phyloP scores from a whole-genome alignment of 345 rosid species.

The Lenwebbia sp. region DNA sequence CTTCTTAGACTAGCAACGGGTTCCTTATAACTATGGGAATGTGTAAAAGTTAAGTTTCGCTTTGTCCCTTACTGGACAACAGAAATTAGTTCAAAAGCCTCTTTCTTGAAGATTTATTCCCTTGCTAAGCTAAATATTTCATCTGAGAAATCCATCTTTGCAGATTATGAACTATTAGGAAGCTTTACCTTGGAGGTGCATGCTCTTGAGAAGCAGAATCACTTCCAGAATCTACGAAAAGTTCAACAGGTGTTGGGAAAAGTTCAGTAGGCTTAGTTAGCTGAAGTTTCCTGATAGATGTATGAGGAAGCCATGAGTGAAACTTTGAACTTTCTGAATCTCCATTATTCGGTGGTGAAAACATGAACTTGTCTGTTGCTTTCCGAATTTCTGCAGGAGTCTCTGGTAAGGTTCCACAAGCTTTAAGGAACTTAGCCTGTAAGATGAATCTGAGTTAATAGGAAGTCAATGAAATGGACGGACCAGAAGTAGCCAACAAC shows the following conservation, averaged over 20 bases:
- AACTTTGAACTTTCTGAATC: conserved; percentile 28
- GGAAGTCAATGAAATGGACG: not conserved
- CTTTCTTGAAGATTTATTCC: not conserved
- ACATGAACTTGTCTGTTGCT: conserved; percentile 24
- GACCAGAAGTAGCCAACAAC: not conserved
- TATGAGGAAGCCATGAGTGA: conserved; percentile 61
- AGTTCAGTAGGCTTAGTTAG: conserved; percentile 18
- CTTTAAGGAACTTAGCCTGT: conserved; percentile 72
- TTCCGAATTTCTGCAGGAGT: conserved; percentile 58
- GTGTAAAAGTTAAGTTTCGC: not conserved
- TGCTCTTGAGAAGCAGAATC: conserved; percentile 36
- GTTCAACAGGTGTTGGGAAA: conserved; percentile 28
- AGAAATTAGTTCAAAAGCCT: not conserved
- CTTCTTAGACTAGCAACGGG: not conserved
- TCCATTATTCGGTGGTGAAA: conserved; percentile 24
- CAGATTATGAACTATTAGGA: not conserved
- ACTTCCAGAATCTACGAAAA: conserved; percentile 21
- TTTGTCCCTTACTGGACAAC: not conserved
- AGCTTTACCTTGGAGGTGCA: conserved; percentile 53
- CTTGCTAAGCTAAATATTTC: not conserved
- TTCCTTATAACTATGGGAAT: not conserved
- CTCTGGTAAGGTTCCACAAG: conserved; percentile 50
- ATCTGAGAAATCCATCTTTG: not conserved
- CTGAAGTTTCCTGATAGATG: conserved; percentile 28
- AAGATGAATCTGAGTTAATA: not conserved